Base-by-base conservation (phyloP, 208 protist genomes). In the Acanthamoeba pearcei region DNA sequence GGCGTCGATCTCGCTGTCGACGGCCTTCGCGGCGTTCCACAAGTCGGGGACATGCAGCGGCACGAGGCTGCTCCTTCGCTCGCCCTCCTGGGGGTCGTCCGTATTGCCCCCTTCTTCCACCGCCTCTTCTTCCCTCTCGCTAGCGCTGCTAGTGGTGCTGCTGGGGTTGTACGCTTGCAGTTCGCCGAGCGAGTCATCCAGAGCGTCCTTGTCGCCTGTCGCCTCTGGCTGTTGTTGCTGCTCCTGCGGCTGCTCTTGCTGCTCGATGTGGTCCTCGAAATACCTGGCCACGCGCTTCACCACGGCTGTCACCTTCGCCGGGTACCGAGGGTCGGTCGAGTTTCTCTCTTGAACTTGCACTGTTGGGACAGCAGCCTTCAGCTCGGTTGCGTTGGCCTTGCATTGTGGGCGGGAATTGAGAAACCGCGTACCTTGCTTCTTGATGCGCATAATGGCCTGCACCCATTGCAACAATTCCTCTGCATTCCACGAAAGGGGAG, bases 401-500 rank as follows among this genome's bases (percentile, higher is more conserved):
- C 57, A 24, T 62, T 62, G 57, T 62, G 19, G 57, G 15, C 27
- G 19, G 42, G 42, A 49, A 49, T 49, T 10, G 42, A 76, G 15
- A 29, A 17, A 42, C 29, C 1, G 68, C 32, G 68, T 76, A 76
- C 68, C 68, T 15, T 76, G 68, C 68, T 76, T 76, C 68, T 42
- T 42, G 29, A 27, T 27, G 27, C 27, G 27, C 57, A 62, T 76
- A 3, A 76, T 76, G 68, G 68, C 42, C 13, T 76, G 27, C 32
- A 76, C 68, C 68, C 68, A 76, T 76, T 76, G 68, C 29, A 76
- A 27, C 27, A 76, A 27, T 42, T 76, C 68, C 29, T 76, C 68
- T 76, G 68, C 27, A 42, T 15, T 19, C 27, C 27, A 42, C 32
- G 13, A 76, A 42, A 70, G 3, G n/a, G 64, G 27, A 13, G 22